Evolutionary conservation across 345 rosid genomes (phyloP).

Genomic region (Psidium friedrichsthalianum): DNA sequence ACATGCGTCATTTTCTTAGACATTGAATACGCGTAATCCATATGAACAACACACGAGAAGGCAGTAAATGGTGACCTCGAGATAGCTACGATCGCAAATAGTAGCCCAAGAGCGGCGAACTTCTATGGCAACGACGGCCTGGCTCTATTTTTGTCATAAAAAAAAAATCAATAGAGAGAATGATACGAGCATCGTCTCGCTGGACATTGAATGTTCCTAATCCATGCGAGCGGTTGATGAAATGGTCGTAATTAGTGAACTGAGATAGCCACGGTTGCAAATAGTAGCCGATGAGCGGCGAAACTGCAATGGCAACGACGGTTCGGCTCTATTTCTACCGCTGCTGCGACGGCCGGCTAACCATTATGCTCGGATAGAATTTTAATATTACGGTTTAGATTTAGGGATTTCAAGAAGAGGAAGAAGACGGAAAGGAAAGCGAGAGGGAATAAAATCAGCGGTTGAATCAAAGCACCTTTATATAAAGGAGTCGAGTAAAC

Average conservation of each 20-base stretch:
- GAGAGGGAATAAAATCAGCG: background rate
- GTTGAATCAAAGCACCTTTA: background rate
- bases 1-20: too few species aligned
- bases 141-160: background rate
- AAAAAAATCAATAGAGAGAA: too few species aligned
- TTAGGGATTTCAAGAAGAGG: background rate
- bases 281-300: too few species aligned
- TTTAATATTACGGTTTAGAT: background rate
- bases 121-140: background rate
- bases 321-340: background rate
- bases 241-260: too few species aligned
- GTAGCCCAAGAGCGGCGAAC: background rate
- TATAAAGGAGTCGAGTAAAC: background rate
- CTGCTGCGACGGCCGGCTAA: rapidly evolving
- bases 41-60: too few species aligned
- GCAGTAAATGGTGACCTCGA: too few species aligned
- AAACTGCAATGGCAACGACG: background rate
- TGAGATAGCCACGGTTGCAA: too few species aligned
- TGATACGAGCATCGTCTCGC: too few species aligned
- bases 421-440: background rate
- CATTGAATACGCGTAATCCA: too few species aligned
- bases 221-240: too few species aligned
- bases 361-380: background rate
- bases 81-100: too few species aligned
- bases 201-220: too few species aligned